These are phyloP conservation scores for Candida namnaoensis DNA, from an alignment of 805 yeast species.

Conservation along the genomic window DNA sequence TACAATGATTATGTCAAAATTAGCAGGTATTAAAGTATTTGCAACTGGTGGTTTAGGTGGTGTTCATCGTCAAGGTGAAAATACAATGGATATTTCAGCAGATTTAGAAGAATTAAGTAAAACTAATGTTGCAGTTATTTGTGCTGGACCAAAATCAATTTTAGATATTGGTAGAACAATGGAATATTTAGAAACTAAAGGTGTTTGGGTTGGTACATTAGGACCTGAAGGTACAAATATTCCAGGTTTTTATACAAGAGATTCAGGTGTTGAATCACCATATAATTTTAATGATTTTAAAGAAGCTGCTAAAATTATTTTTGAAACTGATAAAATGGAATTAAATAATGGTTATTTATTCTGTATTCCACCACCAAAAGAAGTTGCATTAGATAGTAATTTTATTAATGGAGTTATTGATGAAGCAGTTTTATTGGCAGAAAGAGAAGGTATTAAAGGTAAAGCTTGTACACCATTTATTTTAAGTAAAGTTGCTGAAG, in stretches of 20 bases:
- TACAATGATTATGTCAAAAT: slow-evolving; percentile 72
- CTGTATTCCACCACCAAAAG: slow-evolving; percentile 75
- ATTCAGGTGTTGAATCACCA: slow-evolving; percentile 68
- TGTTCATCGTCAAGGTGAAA: slow-evolving; percentile 72
- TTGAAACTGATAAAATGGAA: slow-evolving; percentile 37
- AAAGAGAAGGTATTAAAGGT: slow-evolving; percentile 44
- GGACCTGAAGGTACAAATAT: slow-evolving; percentile 44
- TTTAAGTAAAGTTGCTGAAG: slow-evolving; percentile 51
- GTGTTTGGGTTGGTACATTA: slow-evolving; percentile 73
- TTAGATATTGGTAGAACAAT: slow-evolving; percentile 73
- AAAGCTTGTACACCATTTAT: slow-evolving; percentile 77
- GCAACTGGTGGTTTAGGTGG: slow-evolving; percentile 96
- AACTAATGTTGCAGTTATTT: slow-evolving; percentile 84
- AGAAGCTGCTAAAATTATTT: slow-evolving; percentile 58
- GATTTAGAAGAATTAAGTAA: slow-evolving; percentile 78
- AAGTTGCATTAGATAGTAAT: slow-evolving; percentile 45
- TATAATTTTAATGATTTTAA: slow-evolving; percentile 42
- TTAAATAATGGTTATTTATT: slow-evolving; percentile 64
- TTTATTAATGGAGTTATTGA: slow-evolving; percentile 49
- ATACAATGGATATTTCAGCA: slow-evolving; percentile 75
- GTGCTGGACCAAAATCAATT: slow-evolving; percentile 87
- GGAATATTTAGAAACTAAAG: slow-evolving; percentile 86
- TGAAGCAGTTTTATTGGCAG: slow-evolving; percentile 51
- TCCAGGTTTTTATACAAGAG: slow-evolving; percentile 79
- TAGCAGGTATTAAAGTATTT: slow-evolving; percentile 75